A percentile compares a stretch with the other conserved stretches of the same genome.
Evolutionary conservation across 2,329 filamentous ascomycete genomes (phyloP).

Genomic region (Pseudocercospora musae): DNA sequence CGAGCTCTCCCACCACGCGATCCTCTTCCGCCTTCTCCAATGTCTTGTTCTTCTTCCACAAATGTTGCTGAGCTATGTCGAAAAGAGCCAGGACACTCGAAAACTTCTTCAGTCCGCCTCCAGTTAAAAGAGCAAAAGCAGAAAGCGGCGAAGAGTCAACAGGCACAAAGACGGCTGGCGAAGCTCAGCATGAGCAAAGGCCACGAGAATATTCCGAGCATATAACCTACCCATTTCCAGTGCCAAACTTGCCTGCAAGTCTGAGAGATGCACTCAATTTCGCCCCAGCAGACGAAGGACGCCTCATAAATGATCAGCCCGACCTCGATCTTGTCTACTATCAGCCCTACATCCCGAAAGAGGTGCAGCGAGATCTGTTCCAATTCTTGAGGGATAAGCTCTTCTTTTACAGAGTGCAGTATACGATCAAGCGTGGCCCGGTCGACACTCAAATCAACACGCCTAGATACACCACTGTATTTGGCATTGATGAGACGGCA

Average conservation of each 20-base stretch:
- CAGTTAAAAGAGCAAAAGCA: slow-evolving; percentile 42
- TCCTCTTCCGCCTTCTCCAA: neutral
- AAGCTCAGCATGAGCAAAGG: neutral
- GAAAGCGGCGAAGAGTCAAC: neutral
- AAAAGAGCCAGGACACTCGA: slow-evolving; percentile 63
- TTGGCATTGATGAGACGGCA: slow-evolving; percentile 62
- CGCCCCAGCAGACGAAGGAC: slow-evolving; percentile 48
- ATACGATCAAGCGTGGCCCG: slow-evolving; percentile 63
- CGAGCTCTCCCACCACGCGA: neutral
- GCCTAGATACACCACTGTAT: slow-evolving; percentile 60
- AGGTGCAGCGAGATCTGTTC: slow-evolving; percentile 60
- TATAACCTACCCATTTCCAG: slow-evolving; percentile 51
- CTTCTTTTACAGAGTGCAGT: slow-evolving; percentile 56
- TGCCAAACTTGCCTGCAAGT: slow-evolving; percentile 47
- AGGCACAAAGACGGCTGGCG: neutral
- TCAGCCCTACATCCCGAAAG: slow-evolving; percentile 64
- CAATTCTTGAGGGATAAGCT: slow-evolving; percentile 67
- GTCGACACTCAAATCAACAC: slow-evolving; percentile 61
- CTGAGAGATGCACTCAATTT: slow-evolving; percentile 44
- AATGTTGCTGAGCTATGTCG: slow-evolving; percentile 20
- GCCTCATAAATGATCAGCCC: slow-evolving; percentile 61
- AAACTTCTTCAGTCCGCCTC: slow-evolving; percentile 60
- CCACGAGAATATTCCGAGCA: slow-evolving; percentile 40
- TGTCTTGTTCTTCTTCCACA: neutral
- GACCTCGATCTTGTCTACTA: slow-evolving; percentile 74